These are phyloP conservation scores for Fusarium nodosum DNA, from an alignment of 2,329 filamentous ascomycete species.

Conservation along the genomic window DNA sequence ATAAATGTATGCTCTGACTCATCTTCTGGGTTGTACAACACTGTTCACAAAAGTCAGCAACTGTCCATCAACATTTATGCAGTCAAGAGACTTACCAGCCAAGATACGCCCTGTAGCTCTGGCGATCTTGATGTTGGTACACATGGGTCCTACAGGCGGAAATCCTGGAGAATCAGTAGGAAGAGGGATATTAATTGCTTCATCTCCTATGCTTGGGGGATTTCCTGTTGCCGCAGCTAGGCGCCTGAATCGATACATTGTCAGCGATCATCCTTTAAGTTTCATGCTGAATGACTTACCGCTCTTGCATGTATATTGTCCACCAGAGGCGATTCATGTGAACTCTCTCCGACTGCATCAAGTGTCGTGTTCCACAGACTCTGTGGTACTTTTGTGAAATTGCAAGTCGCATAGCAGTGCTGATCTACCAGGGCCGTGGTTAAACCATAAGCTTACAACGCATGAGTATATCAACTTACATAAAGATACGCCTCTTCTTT, in stretches of 20 bases:
- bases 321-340: conserved; percentile 50
- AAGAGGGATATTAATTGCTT: conserved; percentile 47
- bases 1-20: conserved; percentile 52
- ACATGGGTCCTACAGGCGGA: conserved; percentile 48
- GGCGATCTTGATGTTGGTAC: conserved; percentile 50
- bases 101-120: conserved; percentile 48
- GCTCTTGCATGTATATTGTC: conserved; percentile 52
- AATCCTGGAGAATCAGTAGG: conserved; percentile 50
- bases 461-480: conserved; percentile 10
- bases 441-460: not conserved
- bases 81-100: conserved; percentile 24
- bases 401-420: conserved; percentile 49
- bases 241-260: conserved; percentile 16
- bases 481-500: conserved; percentile 49
- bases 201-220: conserved; percentile 45
- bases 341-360: conserved; percentile 48
- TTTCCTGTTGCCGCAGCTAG: conserved; percentile 48
- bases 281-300: conserved; percentile 18
- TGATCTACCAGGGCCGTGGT: conserved; percentile 34
- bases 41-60: conserved; percentile 8
- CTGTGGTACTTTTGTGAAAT: conserved; percentile 51
- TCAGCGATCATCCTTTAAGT: not conserved
- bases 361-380: conserved; percentile 45
- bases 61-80: accelerated
- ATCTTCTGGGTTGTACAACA: conserved; percentile 51